Conservation (phyloP, 2,329 filamentous ascomycete species). For the Aspergillus puulaauensis region DNA sequence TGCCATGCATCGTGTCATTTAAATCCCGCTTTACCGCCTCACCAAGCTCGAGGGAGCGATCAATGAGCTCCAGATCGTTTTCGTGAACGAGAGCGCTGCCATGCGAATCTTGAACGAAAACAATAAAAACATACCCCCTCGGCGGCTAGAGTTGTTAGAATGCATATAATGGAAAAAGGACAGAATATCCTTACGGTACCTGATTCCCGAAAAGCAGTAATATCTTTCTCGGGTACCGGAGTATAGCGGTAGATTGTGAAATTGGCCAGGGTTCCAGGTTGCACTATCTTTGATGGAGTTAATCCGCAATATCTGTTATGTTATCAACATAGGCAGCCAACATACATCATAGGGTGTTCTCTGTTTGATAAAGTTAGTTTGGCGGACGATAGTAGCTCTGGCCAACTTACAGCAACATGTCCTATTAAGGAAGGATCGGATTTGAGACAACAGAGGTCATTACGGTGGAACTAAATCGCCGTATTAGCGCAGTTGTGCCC, state of each 20-base stretch:
- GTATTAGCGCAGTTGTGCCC: background rate
- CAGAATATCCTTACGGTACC: slow-evolving; percentile 16
- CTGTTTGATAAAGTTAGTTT: slow-evolving; percentile 4
- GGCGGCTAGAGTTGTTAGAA: slow-evolving; percentile 41
- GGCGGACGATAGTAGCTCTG: background rate
- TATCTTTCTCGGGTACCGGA: slow-evolving; percentile 27
- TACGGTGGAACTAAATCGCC: slow-evolving; percentile 15
- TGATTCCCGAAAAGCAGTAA: slow-evolving; percentile 24
- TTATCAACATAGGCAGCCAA: background rate
- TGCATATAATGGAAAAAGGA: background rate
- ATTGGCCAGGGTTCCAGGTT: slow-evolving; percentile 31
- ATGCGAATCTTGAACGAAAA: slow-evolving; percentile 34
- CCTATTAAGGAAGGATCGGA: slow-evolving; percentile 20
- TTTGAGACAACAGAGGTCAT: slow-evolving; percentile 22
- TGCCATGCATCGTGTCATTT: slow-evolving; percentile 53
- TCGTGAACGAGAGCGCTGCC: slow-evolving; percentile 46
- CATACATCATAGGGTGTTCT: slow-evolving; percentile 19
- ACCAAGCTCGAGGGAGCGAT: slow-evolving; percentile 55
- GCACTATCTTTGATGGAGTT: slow-evolving; percentile 17
- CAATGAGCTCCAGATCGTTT: slow-evolving; percentile 50
- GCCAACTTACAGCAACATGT: slow-evolving; percentile 17
- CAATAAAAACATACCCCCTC: slow-evolving; percentile 52
- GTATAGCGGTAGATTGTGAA: slow-evolving; percentile 29
- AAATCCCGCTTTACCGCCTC: slow-evolving; percentile 54
- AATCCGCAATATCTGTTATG: background rate